Evolutionary conservation across 1,284 basidiomycete genomes (phyloP).

Genomic region (Ustilago tritici): DNA sequence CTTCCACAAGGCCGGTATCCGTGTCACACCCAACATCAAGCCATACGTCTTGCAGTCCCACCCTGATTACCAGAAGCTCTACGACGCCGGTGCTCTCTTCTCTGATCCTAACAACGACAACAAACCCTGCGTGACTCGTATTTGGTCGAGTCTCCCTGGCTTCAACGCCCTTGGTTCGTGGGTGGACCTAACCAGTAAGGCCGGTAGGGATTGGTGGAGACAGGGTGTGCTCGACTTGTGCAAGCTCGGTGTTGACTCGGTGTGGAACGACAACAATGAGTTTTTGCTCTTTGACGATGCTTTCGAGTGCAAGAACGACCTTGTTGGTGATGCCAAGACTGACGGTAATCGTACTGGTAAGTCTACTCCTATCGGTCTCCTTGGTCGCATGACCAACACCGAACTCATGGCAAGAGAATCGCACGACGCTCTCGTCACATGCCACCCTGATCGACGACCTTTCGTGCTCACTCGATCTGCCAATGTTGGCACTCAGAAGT

Average conservation of each 20-base stretch:
- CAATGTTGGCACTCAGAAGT: slow-evolving; percentile 71
- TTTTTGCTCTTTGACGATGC: slow-evolving; percentile 71
- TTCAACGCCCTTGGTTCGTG: slow-evolving; percentile 70
- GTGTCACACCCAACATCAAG: slow-evolving; percentile 72
- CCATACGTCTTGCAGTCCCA: slow-evolving; percentile 65
- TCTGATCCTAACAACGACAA: slow-evolving; percentile 64
- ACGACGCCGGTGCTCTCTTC: slow-evolving; percentile 69
- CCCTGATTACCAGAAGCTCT: slow-evolving; percentile 68
- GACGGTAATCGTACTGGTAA: slow-evolving; percentile 41
- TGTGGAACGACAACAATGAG: slow-evolving; percentile 73
- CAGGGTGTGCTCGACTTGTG: slow-evolving; percentile 70
- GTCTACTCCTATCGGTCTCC: slow-evolving; percentile 62
- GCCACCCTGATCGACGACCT: slow-evolving; percentile 67
- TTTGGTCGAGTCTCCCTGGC: slow-evolving; percentile 71
- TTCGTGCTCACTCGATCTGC: slow-evolving; percentile 71
- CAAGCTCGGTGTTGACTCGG: slow-evolving; percentile 70
- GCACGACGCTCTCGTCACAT: slow-evolving; percentile 66
- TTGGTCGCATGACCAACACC: slow-evolving; percentile 71
- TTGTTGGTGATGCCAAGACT: slow-evolving; percentile 29
- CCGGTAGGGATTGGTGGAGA: slow-evolving; percentile 71
- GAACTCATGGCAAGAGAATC: slow-evolving; percentile 71
- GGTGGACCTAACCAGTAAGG: slow-evolving; percentile 71
- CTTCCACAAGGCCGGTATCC: slow-evolving; percentile 71
- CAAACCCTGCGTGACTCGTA: slow-evolving; percentile 69
- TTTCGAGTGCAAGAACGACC: slow-evolving; percentile 64